Base-by-base conservation (phyloP, 148 eudicot genomes). In the Pharnaceum exiguum region DNA sequence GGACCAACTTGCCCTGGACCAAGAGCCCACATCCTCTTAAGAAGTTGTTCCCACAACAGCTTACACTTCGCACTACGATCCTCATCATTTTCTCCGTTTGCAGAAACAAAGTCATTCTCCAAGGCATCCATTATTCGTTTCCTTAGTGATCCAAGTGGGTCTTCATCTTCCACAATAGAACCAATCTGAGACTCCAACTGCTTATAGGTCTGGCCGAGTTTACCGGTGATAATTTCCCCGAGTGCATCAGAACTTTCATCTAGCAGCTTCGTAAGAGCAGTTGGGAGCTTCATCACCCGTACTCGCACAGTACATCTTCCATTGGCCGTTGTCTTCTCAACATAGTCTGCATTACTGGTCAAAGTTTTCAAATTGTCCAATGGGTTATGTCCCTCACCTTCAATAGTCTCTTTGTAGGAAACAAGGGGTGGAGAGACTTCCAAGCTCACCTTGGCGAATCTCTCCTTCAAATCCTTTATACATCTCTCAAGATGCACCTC, bases 401-500 rank as follows among this genome's bases (percentile, higher is more conserved):
- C 98, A 43, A 93, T 88, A 13, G 95, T 93, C 73, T 93, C 98
- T 63, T 70, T 81, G 52, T 76, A 85, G 11, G 98, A 85, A 11
- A 93, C 98, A 46, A 93, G 81, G 9, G 95, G 98, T 22, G 96
- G 81, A 49, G 98, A 93, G 39, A 93, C 90, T 77, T 82, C 88
- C 82, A 88, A 72, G 30, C 69, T 85, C 27, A 93, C 85, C 71
- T 83, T 88, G 2, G 96, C 95, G 65, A 88, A 93, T 62, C 96
- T 85, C 22, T 93, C 98, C 62, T 76, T 81, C 51, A 93, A 65
- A 83, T 88, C 98, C 72, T 88, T 88, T 3, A 88, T 78, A 57
- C 98, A 93, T 70, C 98, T 77, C 75, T 88, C 96, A 8, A 93
- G 74, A 71, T 93, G 98, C 47, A 93, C 95, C 66, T 88, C 98